These are phyloP conservation scores for Thermoascus crustaceus DNA, from an alignment of 2,329 filamentous ascomycete genomes.

Conservation along the genomic window DNA sequence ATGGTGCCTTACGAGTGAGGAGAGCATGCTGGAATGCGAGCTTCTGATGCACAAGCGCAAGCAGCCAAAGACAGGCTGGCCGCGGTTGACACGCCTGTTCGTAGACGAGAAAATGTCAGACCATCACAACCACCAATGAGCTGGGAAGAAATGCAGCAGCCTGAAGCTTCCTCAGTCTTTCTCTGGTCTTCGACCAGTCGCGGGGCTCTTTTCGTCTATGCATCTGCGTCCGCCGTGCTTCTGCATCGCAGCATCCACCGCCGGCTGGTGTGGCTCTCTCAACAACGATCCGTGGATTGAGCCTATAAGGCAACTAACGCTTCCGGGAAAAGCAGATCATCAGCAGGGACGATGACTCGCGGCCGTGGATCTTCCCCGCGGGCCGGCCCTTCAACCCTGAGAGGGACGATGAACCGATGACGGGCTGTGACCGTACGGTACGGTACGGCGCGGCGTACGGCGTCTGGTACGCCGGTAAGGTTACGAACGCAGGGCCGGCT, in stretches of 20 bases:
- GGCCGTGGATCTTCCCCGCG: slow-evolving; percentile 14
- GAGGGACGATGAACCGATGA: slow-evolving; percentile 1
- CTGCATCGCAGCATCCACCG: slow-evolving; percentile 6
- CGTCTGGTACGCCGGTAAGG: too few relatives aligned
- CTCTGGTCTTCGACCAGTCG: background rate
- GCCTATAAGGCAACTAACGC: background rate
- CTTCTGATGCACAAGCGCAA: background rate
- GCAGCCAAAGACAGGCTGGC: background rate
- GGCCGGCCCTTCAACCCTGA: slow-evolving; percentile 13
- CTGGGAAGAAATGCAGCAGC: background rate
- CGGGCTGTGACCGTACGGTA: background rate
- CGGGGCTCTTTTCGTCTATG: slow-evolving; percentile 9
- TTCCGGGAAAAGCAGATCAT: slow-evolving; percentile 2
- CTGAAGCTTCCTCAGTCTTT: background rate
- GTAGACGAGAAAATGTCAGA: background rate
- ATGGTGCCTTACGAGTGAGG: slow-evolving; percentile 1
- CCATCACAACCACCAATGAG: slow-evolving; percentile 1
- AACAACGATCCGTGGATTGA: background rate
- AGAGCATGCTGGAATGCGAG: background rate
- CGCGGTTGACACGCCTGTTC: background rate
- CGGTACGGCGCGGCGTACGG: too few relatives aligned
- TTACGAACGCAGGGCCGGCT: too few relatives aligned
- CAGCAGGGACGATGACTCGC: background rate
- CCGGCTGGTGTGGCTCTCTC: slow-evolving; percentile 2
- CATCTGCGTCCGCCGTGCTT: slow-evolving; percentile 13